Base-by-base conservation (phyloP, 2,329 filamentous ascomycete species). In the Stagonosporopsis tanaceti region DNA sequence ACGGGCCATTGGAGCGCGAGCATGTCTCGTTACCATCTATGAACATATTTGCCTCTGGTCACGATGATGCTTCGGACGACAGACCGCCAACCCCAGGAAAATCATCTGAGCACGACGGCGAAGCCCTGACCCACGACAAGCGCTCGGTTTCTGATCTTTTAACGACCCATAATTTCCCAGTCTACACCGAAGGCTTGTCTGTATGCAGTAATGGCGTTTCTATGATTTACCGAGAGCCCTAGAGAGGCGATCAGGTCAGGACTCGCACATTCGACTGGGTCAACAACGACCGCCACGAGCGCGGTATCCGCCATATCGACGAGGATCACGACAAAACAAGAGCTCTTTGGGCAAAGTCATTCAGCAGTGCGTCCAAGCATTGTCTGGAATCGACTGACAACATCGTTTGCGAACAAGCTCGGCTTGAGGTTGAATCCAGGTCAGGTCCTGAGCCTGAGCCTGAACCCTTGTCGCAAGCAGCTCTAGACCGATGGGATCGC, bases 161-260 rank as follows among this genome's bases (percentile, higher is more conserved):
- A 4, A 25, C 25, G 9, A 24, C 44, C n/a, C 22, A 39, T 34
- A 40, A 35, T n/a, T 46, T 56, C n/a, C 53, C 40, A 8, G 4
- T 47, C 14, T 37, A 50, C 46, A n/a, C 35, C 20, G 34, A 50
- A 5, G 27, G 40, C 27, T 38, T 40, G 40, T 53, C 42, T 6
- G 28, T 44, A 15, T 56, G 46, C 35, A 56, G 53, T 41, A 47
- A 51, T 14, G 41, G 47, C 28, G 14, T 7, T 7, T 17, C 14
- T 3, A 12, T 57, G 12, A 11, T 41, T 6, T 2, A 47, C 3
- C 41, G 25, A 22, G 41, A 57, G 37, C 53, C 53, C 17, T 47
- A 47, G 47, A 15, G 25, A 25, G 47, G 47, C 30, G 47, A 51
- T 4, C 30, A 47, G 8, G n/a, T 50, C 47, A 57, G 47, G 25